Percentiles rank a stretch among this genome's conserved stretches.
Evolutionary conservation across 1,284 basidiomycete genomes (phyloP).

Genomic region (Apiotrichum montevideense): DNA sequence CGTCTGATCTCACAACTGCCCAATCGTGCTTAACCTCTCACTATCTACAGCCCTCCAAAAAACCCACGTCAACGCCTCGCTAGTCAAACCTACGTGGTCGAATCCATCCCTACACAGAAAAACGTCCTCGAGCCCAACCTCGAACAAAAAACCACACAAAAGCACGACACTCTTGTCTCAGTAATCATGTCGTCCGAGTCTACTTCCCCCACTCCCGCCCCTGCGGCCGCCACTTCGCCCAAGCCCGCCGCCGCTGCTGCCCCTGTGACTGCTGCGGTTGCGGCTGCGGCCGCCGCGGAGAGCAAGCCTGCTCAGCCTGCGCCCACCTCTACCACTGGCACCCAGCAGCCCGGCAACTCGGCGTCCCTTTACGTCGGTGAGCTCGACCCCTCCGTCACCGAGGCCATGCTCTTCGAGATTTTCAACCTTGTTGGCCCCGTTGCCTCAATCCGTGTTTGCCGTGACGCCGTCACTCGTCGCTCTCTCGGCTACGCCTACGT

Average conservation of each 20-base stretch:
- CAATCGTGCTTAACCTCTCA: background rate
- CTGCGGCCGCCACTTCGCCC: conserved; percentile 18
- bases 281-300: conserved; percentile 24
- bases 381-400: conserved; percentile 93
- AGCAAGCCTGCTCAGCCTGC: conserved; percentile 44
- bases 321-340: conserved; percentile 56
- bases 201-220: conserved; percentile 24
- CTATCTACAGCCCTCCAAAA: conserved; percentile 10
- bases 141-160: conserved; percentile 10
- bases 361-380: conserved; percentile 99
- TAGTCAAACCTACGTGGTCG: conserved; percentile 21
- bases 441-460: conserved; percentile 98
- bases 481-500: conserved; percentile 99
- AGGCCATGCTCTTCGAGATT: conserved; percentile 99
- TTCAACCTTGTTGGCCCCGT: conserved; percentile 99
- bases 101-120: conserved; percentile 17
- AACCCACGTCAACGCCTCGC: conserved; percentile 23
- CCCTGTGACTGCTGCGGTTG: conserved; percentile 22
- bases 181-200: conserved; percentile 30
- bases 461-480: conserved; percentile 98
- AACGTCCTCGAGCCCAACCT: conserved; percentile 10
- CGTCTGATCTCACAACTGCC: background rate
- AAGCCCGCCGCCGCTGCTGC: conserved; percentile 19
- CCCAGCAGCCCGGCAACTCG: conserved; percentile 60
- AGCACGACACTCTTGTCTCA: background rate